Evolutionary conservation across 1,284 basidiomycete species (phyloP), one percentile per base, ranked within the genome.

Genomic region (Ceratobasidium sp.): DNA sequence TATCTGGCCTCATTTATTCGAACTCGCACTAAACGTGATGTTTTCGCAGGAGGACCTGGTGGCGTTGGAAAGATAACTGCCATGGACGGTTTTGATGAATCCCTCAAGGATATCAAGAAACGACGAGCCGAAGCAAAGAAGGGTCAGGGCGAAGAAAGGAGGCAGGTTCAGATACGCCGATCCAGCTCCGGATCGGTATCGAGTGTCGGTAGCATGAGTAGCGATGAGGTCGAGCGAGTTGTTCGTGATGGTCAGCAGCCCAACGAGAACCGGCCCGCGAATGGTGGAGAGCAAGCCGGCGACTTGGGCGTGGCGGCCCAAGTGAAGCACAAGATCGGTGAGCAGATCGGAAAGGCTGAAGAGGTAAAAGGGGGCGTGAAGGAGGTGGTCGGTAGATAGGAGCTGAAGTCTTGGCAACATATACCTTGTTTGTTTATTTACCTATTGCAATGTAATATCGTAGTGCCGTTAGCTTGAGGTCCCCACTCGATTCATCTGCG

Each of bases 31-130:
- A n/a, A n/a, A n/a, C n/a, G n/a, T n/a, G n/a, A n/a, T n/a, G n/a
- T n/a, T n/a, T 60, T 64, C n/a, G 10, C 32, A 65, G 62, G 69
- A 26, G 80, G 80, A 71, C 76, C 81, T 16, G 79, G 79, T 10
- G 80, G 78, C 23, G 76, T 81, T 50, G 80, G 80, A 16, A 77
- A 78, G 18, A 76, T 81, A n/a, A 78, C 77, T 21, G 77, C 77
- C 12, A 78, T 81, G 76, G 76, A 80, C 67, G 78, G 75, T 14
- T 75, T 75, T 45, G 75, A 77, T 58, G 74, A 78, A 23, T 70
- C 70, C 34, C 75, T 81, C 23, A 76, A 78, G 74, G 61, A 74
- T 46, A 79, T 78, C 78, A 82, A 81, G 75, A 76, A 79, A 43
- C 73, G 76, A 60, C 74, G 79, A 34, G 76, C 77, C 70, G 76